Evolutionary conservation across 2,329 filamentous ascomycete species (phyloP).

Genomic region (Sporothrix mexicana): DNA sequence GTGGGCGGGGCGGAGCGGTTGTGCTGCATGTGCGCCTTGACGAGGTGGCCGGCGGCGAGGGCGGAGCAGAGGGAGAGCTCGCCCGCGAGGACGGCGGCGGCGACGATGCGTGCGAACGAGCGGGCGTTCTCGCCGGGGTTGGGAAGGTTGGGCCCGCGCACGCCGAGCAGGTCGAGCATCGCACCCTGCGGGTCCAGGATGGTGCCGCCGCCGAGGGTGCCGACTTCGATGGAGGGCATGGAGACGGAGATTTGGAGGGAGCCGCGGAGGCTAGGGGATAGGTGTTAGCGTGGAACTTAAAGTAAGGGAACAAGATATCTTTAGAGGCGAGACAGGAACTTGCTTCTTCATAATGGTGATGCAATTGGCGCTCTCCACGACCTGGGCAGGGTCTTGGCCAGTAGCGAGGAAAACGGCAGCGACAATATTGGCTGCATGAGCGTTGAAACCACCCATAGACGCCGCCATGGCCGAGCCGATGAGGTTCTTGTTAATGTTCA

Average conservation of each 20-base stretch:
- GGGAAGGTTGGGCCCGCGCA: constrained; percentile 87
- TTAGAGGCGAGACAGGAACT: too few relatives aligned
- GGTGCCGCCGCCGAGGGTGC: constrained; percentile 94
- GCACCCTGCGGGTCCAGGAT: constrained; percentile 94
- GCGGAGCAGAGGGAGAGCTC: constrained; percentile 92
- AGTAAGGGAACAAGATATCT: too few relatives aligned
- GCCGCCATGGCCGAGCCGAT: constrained; percentile 98
- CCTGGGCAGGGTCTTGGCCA: constrained; percentile 95
- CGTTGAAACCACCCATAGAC: constrained; percentile 95
- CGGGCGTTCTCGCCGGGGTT: constrained; percentile 90
- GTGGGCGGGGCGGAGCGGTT: constrained; percentile 82
- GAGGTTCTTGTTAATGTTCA: constrained; percentile 93
- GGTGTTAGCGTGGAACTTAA: too few relatives aligned
- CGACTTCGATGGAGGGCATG: constrained; percentile 97
- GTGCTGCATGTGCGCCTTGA: constrained; percentile 93
- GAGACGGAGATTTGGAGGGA: constrained; percentile 96
- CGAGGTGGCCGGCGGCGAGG: constrained; percentile 89
- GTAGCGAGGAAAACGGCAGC: constrained; percentile 95
- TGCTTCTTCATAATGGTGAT: constrained; percentile 97
- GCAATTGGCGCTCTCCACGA: constrained; percentile 95
- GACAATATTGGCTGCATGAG: constrained; percentile 96
- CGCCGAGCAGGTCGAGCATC: constrained; percentile 95
- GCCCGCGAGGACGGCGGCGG: constrained; percentile 86
- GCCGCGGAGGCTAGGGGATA: constrained; percentile 63
- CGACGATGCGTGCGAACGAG: constrained; percentile 86